Evolutionary conservation across 257 asterid species (phyloP).

Genomic region (Solanum pimpinellifolium): DNA sequence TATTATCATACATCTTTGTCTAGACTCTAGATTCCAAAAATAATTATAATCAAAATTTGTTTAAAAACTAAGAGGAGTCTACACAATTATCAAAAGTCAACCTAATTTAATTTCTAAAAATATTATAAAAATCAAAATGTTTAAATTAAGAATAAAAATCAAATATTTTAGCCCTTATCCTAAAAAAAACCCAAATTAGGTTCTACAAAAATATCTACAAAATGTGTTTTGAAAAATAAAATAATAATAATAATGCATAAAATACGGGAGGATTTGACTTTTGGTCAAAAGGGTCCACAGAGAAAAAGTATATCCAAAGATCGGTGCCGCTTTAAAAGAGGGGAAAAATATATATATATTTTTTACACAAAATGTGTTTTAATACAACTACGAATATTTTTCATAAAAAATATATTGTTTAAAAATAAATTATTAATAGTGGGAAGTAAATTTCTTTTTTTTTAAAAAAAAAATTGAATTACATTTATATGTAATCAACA

Average conservation of each 20-base stretch:
- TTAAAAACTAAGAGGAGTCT: background rate
- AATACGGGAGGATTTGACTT: conserved; percentile 4
- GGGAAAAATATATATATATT: background rate
- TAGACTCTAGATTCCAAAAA: background rate
- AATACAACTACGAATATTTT: too few species aligned
- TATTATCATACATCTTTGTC: background rate
- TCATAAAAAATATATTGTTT: too few species aligned
- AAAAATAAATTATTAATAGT: too few species aligned
- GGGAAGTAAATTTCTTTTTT: background rate
- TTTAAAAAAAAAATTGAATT: too few species aligned
- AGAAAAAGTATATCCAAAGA: conserved; percentile 13
- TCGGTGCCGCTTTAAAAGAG: background rate
- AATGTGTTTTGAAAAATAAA: background rate
- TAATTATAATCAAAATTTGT: background rate
- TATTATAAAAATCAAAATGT: background rate
- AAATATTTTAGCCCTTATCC: background rate
- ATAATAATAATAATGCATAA: background rate
- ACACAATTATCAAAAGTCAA: background rate
- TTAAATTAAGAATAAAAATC: background rate
- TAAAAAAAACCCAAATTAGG: background rate
- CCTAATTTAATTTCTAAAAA: background rate
- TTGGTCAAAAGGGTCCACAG: conserved; percentile 31
- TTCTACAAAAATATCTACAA: background rate
- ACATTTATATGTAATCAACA: background rate
- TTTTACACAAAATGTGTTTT: background rate